phyloP scores from a whole-genome alignment of 2,329 filamentous ascomycete genomes.

The Fusarium nanum region DNA sequence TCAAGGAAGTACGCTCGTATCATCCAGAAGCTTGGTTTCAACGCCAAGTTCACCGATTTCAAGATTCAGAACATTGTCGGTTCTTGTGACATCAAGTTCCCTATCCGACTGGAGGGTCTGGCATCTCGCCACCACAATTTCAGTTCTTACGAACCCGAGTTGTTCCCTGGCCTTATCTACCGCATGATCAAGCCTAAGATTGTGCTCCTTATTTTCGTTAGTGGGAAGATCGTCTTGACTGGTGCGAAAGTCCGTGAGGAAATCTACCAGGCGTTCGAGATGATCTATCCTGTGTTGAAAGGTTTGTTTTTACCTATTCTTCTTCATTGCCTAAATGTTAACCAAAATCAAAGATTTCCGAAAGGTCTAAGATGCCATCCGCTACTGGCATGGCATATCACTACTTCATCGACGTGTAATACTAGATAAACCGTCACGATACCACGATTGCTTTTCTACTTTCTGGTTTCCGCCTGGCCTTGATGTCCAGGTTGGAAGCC shows the following conservation, averaged over 20 bases:
- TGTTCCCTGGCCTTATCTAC: constrained; percentile 99
- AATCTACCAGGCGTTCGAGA: constrained; percentile 96
- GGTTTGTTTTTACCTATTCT: constrained; percentile 63
- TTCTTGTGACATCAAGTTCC: constrained; percentile 99
- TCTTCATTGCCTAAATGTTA: not conserved
- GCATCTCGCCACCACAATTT: constrained; percentile 99
- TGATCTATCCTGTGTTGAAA: constrained; percentile 96
- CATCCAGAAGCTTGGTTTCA: constrained; percentile 99
- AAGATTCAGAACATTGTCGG: constrained; percentile 99
- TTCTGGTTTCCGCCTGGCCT: constrained; percentile 39
- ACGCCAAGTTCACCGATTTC: constrained; percentile 99
- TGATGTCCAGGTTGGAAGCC: constrained; percentile 27
- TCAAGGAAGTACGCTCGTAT: constrained; percentile 98
- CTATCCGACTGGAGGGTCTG: constrained; percentile 94
- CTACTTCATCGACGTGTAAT: constrained; percentile 52
- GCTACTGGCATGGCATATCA: constrained; percentile 24
- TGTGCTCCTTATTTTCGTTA: constrained; percentile 96
- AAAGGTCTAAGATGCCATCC: constrained; percentile 59
- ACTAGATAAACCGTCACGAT: constrained; percentile 60
- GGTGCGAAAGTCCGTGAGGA: constrained; percentile 98
- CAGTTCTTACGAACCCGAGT: constrained; percentile 97
- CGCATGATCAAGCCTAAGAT: constrained; percentile 99
- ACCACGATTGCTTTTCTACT: constrained; percentile 57
- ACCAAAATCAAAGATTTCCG: constrained; percentile 61
- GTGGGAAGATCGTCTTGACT: constrained; percentile 97